Conservation (phyloP, 441 rosid genomes). For the Metrosideros polymorpha region DNA sequence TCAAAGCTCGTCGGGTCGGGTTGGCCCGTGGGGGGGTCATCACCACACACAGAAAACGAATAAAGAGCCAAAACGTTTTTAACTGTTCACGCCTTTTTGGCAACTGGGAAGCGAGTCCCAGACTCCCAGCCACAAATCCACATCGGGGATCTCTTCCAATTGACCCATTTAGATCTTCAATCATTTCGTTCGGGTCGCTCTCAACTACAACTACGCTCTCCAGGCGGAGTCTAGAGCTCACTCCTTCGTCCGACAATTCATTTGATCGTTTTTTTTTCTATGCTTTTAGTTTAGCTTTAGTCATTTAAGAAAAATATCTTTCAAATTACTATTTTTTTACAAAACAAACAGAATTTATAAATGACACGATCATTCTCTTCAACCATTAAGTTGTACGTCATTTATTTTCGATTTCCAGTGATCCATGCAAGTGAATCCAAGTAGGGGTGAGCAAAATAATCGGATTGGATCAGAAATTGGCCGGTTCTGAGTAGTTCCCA, state of each 20-base stretch:
- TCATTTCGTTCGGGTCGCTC: background rate
- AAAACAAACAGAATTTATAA: too few relatives aligned
- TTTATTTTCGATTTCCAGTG: background rate
- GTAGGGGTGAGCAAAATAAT: too few relatives aligned
- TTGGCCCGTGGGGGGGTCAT: background rate
- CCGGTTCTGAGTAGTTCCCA: too few relatives aligned
- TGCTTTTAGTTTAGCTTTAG: background rate
- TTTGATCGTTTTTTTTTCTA: background rate
- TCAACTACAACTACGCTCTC: background rate
- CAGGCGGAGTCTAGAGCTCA: background rate
- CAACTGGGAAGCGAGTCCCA: background rate
- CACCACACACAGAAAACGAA: background rate
- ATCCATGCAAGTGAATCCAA: background rate
- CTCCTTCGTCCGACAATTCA: background rate
- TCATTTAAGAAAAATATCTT: too few relatives aligned
- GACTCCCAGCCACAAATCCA: background rate
- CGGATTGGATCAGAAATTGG: too few relatives aligned
- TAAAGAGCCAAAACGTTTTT: background rate
- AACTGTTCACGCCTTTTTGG: background rate
- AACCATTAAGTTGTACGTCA: background rate
- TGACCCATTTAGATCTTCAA: background rate
- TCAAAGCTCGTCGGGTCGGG: background rate
- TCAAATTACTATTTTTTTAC: background rate
- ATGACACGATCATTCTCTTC: rapidly evolving
- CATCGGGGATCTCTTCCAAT: background rate